Evolutionary conservation across 2,329 filamentous ascomycete genomes (phyloP).

Genomic region (Zasmidium cellare): DNA sequence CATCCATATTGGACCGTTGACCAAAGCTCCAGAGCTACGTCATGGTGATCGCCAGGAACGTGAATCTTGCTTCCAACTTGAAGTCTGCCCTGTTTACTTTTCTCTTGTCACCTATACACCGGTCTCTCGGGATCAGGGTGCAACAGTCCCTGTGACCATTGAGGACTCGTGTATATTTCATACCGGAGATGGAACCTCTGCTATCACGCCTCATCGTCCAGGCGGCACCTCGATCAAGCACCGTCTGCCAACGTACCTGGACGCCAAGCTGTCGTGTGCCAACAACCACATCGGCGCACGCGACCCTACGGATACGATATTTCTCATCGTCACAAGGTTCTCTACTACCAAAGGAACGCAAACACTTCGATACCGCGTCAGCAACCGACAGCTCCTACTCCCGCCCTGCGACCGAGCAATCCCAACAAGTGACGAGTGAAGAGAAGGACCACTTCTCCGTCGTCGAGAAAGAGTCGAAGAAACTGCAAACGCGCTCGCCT

Average conservation of each 20-base stretch:
- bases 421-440: constrained; percentile 46
- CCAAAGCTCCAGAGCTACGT: neutral
- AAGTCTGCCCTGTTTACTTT: neutral
- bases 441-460: constrained; percentile 48
- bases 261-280: constrained; percentile 17
- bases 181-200: constrained; percentile 34
- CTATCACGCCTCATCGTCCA: constrained; percentile 28
- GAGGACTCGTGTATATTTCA: neutral
- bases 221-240: constrained; percentile 22
- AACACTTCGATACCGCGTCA: constrained; percentile 21
- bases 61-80: neutral
- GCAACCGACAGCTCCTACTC: constrained; percentile 32
- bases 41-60: neutral
- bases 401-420: constrained; percentile 39
- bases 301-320: neutral
- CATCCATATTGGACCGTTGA: too few relatives aligned
- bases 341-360: constrained; percentile 18
- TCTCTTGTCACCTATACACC: neutral
- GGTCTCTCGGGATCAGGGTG: neutral
- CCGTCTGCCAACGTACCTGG: neutral
- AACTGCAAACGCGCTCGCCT: constrained; percentile 61
- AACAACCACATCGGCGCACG: constrained; percentile 8
- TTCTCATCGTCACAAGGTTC: constrained; percentile 8
- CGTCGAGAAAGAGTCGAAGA: constrained; percentile 49
- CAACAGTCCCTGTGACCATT: neutral